phyloP scores from a whole-genome alignment of 2,329 filamentous ascomycete species.

The Diaporthe nobilis region DNA sequence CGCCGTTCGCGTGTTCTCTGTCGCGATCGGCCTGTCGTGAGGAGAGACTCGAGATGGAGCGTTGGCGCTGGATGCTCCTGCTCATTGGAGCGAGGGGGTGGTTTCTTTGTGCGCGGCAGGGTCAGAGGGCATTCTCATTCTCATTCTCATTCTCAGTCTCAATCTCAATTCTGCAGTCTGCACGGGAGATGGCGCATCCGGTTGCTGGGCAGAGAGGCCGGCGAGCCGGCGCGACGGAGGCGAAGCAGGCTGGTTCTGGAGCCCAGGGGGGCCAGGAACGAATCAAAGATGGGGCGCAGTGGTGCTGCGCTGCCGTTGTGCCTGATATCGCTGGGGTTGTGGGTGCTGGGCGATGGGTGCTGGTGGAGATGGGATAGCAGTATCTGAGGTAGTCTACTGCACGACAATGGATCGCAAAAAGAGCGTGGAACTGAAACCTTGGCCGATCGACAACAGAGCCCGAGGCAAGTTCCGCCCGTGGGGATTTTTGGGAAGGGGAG shows the following conservation, averaged over 20 bases:
- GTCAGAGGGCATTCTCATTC: constrained; percentile 32
- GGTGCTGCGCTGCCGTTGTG: background rate
- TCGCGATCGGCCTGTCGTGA: constrained; percentile 40
- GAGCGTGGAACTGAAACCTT: constrained; percentile 23
- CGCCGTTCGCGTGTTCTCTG: constrained; percentile 40
- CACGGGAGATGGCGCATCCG: constrained; percentile 17
- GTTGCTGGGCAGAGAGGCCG: constrained; percentile 20
- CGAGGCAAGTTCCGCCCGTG: constrained; percentile 27
- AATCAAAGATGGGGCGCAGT: constrained; percentile 20
- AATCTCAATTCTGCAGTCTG: background rate
- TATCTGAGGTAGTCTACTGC: constrained; percentile 19
- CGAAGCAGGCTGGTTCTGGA: constrained; percentile 24
- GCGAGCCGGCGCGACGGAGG: constrained; percentile 24
- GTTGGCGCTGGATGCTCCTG: constrained; percentile 42
- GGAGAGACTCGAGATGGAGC: constrained; percentile 43
- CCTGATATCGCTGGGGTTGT: background rate
- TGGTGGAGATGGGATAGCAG: constrained; percentile 21
- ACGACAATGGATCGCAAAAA: constrained; percentile 22
- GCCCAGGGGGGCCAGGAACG: background rate
- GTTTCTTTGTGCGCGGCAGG: constrained; percentile 31
- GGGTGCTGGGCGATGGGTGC: background rate
- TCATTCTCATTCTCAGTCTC: background rate
- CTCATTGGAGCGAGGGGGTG: constrained; percentile 40
- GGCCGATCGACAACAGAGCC: constrained; percentile 25
- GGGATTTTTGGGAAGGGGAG: background rate